Conservation (phyloP, 495 filamentous ascomycete species). For the Talaromyces trachyspermus region DNA sequence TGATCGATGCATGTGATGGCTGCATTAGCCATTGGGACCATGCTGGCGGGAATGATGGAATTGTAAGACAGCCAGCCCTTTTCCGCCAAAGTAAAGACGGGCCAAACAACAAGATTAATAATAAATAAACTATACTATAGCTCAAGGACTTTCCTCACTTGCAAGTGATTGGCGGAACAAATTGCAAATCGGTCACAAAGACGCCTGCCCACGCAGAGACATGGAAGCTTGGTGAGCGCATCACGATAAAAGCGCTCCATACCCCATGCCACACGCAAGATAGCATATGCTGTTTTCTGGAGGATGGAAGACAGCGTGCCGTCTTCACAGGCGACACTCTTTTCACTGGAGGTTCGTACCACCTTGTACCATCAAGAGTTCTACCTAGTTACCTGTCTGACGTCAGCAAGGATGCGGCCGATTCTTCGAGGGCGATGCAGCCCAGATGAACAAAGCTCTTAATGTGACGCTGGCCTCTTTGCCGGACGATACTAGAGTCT, state of each 20-base stretch:
- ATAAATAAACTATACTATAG: constrained; percentile 35
- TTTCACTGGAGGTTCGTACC: constrained; percentile 72
- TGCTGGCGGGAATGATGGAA: constrained; percentile 79
- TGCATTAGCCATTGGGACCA: constrained; percentile 82
- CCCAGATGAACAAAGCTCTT: constrained; percentile 86
- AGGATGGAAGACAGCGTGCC: constrained; percentile 71
- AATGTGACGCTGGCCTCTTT: constrained; percentile 76
- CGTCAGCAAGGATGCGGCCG: constrained; percentile 68
- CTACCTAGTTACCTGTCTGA: not conserved
- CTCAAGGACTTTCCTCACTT: constrained; percentile 57
- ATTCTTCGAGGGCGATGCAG: constrained; percentile 89
- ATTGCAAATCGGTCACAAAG: constrained; percentile 71
- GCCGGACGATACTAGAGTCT: constrained; percentile 90
- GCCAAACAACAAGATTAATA: not conserved
- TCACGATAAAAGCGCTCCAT: constrained; percentile 81
- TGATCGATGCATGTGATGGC: constrained; percentile 2
- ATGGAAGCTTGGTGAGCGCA: constrained; percentile 76
- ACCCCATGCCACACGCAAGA: constrained; percentile 98
- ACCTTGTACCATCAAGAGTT: too few species aligned
- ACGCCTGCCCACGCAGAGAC: constrained; percentile 66
- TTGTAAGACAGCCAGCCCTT: constrained; percentile 42
- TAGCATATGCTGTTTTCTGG: constrained; percentile 86
- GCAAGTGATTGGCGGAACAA: constrained; percentile 77
- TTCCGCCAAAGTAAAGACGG: not conserved
- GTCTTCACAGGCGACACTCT: constrained; percentile 96